A percentile compares a stretch with the other conserved stretches of the same genome.
Evolutionary conservation across 805 yeast species (phyloP).

Genomic region (Spencermartinsiella europaea): DNA sequence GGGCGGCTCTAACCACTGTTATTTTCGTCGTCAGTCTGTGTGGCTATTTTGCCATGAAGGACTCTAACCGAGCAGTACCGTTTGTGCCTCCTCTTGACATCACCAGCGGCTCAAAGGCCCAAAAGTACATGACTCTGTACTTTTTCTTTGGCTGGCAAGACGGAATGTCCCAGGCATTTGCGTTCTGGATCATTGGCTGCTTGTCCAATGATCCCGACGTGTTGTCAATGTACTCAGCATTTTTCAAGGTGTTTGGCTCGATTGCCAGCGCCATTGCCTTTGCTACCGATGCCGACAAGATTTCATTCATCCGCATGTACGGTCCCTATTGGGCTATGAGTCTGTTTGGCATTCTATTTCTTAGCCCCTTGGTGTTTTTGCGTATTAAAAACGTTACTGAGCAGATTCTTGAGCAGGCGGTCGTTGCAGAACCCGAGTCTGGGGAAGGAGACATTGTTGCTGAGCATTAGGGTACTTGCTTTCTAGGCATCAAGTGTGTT

Average conservation of each 20-base stretch:
- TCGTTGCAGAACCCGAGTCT: no score
- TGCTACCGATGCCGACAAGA: conserved; percentile 25
- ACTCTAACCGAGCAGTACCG: conserved; percentile 17
- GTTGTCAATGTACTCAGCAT: conserved; percentile 35
- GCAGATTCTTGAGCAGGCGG: not conserved
- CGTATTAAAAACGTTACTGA: conserved; percentile 8
- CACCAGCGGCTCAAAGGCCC: conserved; percentile 13
- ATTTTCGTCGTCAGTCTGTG: conserved; percentile 40
- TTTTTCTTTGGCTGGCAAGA: conserved; percentile 43
- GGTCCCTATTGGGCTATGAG: conserved; percentile 13
- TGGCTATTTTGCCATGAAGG: conserved; percentile 19
- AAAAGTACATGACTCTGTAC: conserved; percentile 45
- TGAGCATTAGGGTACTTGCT: no score
- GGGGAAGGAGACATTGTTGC: no score
- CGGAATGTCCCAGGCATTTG: conserved; percentile 41
- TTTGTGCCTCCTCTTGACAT: conserved; percentile 15
- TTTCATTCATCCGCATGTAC: conserved; percentile 12
- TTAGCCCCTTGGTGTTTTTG: conserved; percentile 9
- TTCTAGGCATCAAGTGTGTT: no score
- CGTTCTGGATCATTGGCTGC: conserved; percentile 42
- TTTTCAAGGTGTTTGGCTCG: conserved; percentile 44
- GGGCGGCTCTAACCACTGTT: conserved; percentile 34
- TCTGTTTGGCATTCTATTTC: conserved; percentile 8
- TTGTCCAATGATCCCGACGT: conserved; percentile 37
- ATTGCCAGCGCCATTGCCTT: conserved; percentile 45